Conservation (phyloP, 2,329 filamentous ascomycete genomes). For the Pezicula radicicola region DNA sequence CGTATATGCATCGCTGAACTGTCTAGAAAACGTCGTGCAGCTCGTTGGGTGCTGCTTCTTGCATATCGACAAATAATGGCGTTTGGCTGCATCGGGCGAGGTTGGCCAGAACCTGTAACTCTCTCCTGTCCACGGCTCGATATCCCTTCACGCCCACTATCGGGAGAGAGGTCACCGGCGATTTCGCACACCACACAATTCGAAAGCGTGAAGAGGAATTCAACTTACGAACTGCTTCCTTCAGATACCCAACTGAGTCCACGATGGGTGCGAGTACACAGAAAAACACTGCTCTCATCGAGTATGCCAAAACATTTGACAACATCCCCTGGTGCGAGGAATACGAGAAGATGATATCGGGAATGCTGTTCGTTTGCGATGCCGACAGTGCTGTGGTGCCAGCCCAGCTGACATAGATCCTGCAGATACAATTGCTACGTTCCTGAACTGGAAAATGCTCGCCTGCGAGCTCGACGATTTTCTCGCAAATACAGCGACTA, state of each 20-base stretch:
- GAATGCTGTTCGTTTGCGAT: constrained; percentile 19
- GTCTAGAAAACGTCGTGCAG: too few relatives aligned
- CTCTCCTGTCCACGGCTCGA: too few relatives aligned
- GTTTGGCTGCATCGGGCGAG: too few relatives aligned
- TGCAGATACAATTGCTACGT: not conserved
- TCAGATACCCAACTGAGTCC: not conserved
- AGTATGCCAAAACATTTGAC: constrained; percentile 41
- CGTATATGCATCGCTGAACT: too few relatives aligned
- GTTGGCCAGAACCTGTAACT: too few relatives aligned
- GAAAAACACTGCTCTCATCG: constrained; percentile 3
- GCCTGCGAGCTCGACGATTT: not conserved
- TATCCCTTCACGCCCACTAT: too few relatives aligned
- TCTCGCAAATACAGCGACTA: not conserved
- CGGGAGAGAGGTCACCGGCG: too few relatives aligned
- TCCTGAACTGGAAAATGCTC: not conserved
- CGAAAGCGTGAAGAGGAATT: not conserved
- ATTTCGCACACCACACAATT: not conserved
- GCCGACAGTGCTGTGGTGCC: not conserved
- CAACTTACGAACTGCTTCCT: not conserved
- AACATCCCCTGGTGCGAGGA: constrained; percentile 56
- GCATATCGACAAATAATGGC: too few relatives aligned
- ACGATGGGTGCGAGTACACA: not conserved
- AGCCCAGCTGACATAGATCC: not conserved
- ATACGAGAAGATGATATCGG: constrained; percentile 63
- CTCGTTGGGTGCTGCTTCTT: too few relatives aligned